These are phyloP conservation scores for Phytopythium vexans DNA, from an alignment of 352 stramenopile genomes.

Conservation along the genomic window DNA sequence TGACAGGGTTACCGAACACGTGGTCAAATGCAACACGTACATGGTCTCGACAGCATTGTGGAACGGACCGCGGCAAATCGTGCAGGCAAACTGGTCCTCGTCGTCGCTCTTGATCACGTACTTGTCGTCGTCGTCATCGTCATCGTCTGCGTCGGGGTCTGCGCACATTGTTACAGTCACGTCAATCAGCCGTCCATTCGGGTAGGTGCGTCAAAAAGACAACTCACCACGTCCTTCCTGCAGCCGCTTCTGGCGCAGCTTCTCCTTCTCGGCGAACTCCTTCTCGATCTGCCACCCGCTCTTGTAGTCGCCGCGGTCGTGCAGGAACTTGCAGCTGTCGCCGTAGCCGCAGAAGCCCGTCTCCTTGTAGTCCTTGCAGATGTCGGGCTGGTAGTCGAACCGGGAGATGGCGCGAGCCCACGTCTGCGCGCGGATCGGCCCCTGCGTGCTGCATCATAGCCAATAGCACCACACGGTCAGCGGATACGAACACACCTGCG, in stretches of 20 bases:
- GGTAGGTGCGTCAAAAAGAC: neutral
- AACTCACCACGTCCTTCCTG: slow-evolving; percentile 38
- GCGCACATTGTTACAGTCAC: slow-evolving; percentile 1
- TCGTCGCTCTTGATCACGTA: slow-evolving; percentile 61
- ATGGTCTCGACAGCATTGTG: slow-evolving; percentile 92
- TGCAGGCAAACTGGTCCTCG: slow-evolving; percentile 92
- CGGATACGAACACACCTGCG: no score
- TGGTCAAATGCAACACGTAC: slow-evolving; percentile 19
- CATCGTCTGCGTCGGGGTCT: slow-evolving; percentile 42
- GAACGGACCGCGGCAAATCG: slow-evolving; percentile 93
- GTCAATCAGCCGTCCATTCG: neutral
- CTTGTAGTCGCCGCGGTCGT: slow-evolving; percentile 98
- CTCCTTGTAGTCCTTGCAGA: slow-evolving; percentile 99
- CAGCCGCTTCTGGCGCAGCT: slow-evolving; percentile 81
- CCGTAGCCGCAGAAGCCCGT: slow-evolving; percentile 99
- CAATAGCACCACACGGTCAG: no score
- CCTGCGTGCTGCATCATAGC: slow-evolving; percentile 74
- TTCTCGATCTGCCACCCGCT: slow-evolving; percentile 97
- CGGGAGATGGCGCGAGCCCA: slow-evolving; percentile 93
- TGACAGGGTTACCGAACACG: neutral
- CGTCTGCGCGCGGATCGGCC: slow-evolving; percentile 92
- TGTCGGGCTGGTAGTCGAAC: slow-evolving; percentile 97
- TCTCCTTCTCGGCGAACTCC: slow-evolving; percentile 93
- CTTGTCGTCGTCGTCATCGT: slow-evolving; percentile 67
- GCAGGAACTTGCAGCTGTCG: slow-evolving; percentile 96